Base-by-base conservation (phyloP, 2,329 filamentous ascomycete genomes). In the Epichloe bromicola region DNA sequence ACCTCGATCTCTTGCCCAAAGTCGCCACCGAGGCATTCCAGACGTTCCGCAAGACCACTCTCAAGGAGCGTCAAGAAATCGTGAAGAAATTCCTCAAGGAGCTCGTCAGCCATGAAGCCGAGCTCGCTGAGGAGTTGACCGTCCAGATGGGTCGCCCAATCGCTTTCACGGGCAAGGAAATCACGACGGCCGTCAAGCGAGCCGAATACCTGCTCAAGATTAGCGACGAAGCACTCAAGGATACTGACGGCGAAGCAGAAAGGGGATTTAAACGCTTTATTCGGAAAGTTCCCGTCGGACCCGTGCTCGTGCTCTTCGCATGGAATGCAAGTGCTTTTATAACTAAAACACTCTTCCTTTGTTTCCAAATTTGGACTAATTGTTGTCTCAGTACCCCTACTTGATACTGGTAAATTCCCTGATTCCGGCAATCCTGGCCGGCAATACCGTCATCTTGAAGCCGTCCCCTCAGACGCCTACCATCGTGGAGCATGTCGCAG, bases 101-200 rank as follows among this genome's bases (percentile, higher is more conserved):
- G 4, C 74, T 97, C 30, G 68, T 71, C 15, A 77, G 81, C 47
- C 83, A 81, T 64, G 79, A 89, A 66, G 85, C 93, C 80, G 85
- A 82, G 55, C 74, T 97, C 36, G 89, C 85, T 5, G 77, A 80
- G 58, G 90, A 96, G 66, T 72, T 97, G 53, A 96, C 90, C 0
- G 83, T 88, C 65, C 90, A 97, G 72, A 97, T 97, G 90, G 91
- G 91, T 41, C 79, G 91, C 19, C 91, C 91, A 36, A 95, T 96
- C 61, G 79, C 85, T 38, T 96, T 91, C 66, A 86, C 87, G 0
- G 82, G 78, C 45, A 88, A 82, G 58, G 91, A 97, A 71, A 77
- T 97, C 58, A 71, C 80, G 33, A 97, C 91, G 15, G 90, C 90
- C 7, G 79, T 94, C 57, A 87, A 86, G 70, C 80, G 91, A 56